These are phyloP conservation scores for Hypoxylon cercidicola DNA, from an alignment of 495 filamentous ascomycete genomes.

Conservation along the genomic window DNA sequence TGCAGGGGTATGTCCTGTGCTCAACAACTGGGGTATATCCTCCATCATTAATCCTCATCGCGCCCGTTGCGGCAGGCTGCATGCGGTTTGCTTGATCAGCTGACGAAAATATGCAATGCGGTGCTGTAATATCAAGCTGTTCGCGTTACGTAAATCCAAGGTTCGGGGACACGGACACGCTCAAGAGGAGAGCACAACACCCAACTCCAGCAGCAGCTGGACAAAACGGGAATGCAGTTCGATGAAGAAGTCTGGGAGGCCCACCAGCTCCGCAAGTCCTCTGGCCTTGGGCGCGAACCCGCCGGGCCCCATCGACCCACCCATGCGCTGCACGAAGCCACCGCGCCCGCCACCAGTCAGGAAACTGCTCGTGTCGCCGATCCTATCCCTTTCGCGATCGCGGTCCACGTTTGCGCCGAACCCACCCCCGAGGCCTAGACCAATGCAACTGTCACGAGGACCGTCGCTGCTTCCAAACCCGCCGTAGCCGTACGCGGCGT, in stretches of 20 bases:
- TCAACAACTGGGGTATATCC: constrained; percentile 32
- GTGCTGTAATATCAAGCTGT: neutral
- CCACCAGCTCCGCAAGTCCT: constrained; percentile 86
- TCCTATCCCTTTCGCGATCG: constrained; percentile 37
- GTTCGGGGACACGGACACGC: neutral
- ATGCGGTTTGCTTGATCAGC: no score
- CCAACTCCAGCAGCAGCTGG: constrained; percentile 73
- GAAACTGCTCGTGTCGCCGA: constrained; percentile 54
- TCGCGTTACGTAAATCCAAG: constrained; percentile 1
- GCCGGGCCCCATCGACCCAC: constrained; percentile 50
- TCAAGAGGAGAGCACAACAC: constrained; percentile 58
- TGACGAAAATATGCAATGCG: no score
- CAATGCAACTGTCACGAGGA: constrained; percentile 47
- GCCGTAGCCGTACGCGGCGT: constrained; percentile 48
- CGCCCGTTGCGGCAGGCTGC: constrained; percentile 4
- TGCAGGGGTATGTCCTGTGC: constrained; percentile 24
- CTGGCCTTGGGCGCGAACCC: constrained; percentile 70
- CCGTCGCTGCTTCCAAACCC: constrained; percentile 30
- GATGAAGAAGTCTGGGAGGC: constrained; percentile 87
- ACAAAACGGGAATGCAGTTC: constrained; percentile 86
- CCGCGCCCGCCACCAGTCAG: constrained; percentile 54
- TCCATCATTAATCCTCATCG: constrained; percentile 21
- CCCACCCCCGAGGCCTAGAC: constrained; percentile 45
- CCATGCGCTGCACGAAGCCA: constrained; percentile 51
- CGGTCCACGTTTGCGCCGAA: constrained; percentile 38